These are phyloP conservation scores for Turritis glabra DNA, from an alignment of 345 rosid genomes.

Conservation along the genomic window DNA sequence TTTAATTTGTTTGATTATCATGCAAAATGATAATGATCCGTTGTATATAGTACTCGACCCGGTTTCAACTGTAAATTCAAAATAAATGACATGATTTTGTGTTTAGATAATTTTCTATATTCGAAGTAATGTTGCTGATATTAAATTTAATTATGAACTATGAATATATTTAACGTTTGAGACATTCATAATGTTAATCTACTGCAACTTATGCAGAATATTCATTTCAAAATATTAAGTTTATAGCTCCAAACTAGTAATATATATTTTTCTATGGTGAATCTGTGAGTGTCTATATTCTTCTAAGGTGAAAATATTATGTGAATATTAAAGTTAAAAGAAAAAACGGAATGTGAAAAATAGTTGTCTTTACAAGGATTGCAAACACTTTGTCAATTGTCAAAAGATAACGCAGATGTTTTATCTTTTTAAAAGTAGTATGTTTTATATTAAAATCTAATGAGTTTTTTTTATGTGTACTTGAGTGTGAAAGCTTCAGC, in stretches of 20 bases:
- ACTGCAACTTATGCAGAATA: neutral
- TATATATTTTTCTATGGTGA: neutral
- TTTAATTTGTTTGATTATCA: neutral
- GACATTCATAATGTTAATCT: neutral
- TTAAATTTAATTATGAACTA: too few relatives aligned
- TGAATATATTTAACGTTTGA: neutral
- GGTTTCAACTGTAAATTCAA: neutral
- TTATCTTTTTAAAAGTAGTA: constrained; percentile 10
- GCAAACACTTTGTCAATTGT: constrained; percentile 26
- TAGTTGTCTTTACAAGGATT: constrained; percentile 14
- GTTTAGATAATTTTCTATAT: neutral
- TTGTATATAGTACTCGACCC: neutral
- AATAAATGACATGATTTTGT: neutral
- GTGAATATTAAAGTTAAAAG: neutral
- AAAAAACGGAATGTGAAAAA: neutral
- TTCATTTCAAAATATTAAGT: too few relatives aligned
- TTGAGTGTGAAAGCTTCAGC: constrained; percentile 23
- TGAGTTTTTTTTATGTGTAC: constrained; percentile 3
- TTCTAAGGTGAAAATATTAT: neutral
- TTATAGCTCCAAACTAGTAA: neutral
- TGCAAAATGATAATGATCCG: neutral
- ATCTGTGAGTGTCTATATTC: neutral
- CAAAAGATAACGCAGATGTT: constrained; percentile 39
- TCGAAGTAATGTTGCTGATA: neutral
- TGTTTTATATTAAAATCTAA: neutral